Percentiles rank a stretch among this genome's conserved stretches.
Evolutionary conservation across 176 grass and related monocot species (phyloP).

Genomic region (Areca catechu): DNA sequence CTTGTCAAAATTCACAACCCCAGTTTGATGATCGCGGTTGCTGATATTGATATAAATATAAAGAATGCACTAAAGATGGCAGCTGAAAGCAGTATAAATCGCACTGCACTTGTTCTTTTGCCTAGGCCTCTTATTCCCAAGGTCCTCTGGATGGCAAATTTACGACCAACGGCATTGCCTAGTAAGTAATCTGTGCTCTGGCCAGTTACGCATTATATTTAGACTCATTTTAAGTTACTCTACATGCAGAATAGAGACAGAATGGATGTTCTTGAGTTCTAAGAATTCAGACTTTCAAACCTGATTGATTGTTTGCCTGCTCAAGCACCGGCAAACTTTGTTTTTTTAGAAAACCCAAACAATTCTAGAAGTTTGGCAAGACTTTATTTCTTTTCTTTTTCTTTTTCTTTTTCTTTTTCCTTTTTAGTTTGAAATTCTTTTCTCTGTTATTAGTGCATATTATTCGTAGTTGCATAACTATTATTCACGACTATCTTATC

Average conservation of each 20-base stretch:
- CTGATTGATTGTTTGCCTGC: too few species aligned
- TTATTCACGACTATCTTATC: too few species aligned
- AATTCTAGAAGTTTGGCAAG: too few species aligned
- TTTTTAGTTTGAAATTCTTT: not conserved
- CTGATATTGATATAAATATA: constrained; percentile 40
- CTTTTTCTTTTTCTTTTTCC: not conserved
- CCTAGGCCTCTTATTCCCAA: constrained; percentile 43
- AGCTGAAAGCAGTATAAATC: constrained; percentile 32
- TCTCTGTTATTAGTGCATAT: too few species aligned
- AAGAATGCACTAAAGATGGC: constrained; percentile 85
- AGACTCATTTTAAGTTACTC: too few species aligned
- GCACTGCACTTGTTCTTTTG: constrained; percentile 67
- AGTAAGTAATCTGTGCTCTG: constrained; percentile 27
- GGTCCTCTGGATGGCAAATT: constrained; percentile 89
- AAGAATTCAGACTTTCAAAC: too few species aligned
- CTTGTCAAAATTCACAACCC: constrained; percentile 75
- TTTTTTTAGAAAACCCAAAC: too few species aligned
- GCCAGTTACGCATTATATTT: too few species aligned
- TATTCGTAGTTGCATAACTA: too few species aligned
- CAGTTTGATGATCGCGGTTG: constrained; percentile 52
- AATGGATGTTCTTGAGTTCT: too few species aligned
- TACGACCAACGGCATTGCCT: constrained; percentile 49
- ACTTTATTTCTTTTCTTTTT: not conserved
- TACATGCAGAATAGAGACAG: too few species aligned
- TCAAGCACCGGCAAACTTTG: too few species aligned